A percentile compares a stretch with the other conserved stretches of the same genome.
phyloP scores from a whole-genome alignment of 139 green algal species.

The Asterochloris sp. region DNA sequence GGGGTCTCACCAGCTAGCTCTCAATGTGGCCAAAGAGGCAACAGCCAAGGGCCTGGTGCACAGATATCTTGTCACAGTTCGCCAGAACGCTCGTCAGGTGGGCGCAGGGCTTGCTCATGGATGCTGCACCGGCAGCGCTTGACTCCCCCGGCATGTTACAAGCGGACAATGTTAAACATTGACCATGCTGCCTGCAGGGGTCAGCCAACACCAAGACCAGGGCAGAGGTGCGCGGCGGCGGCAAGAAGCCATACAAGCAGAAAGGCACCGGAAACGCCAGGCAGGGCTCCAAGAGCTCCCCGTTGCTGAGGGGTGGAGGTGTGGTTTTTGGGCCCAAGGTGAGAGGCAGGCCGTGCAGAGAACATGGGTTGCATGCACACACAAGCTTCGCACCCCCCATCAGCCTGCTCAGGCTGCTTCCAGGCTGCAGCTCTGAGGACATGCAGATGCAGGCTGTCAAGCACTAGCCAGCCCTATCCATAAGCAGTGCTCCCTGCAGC shows the following conservation, averaged over 20 bases:
- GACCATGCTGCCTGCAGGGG: constrained; percentile 51
- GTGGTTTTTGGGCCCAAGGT: constrained; percentile 96
- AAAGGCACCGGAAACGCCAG: constrained; percentile 96
- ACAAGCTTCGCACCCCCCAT: neutral
- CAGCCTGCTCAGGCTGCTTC: neutral
- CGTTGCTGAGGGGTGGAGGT: constrained; percentile 67
- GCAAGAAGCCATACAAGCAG: constrained; percentile 96
- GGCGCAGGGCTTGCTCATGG: constrained; percentile 2
- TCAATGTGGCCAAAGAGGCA: constrained; percentile 68
- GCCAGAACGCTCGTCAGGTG: constrained; percentile 77
- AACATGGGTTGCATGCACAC: neutral
- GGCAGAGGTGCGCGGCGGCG: constrained; percentile 90
- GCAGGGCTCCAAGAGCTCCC: constrained; percentile 74
- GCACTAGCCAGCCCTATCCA: too few relatives aligned
- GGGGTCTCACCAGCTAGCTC: constrained; percentile 58
- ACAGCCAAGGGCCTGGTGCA: constrained; percentile 89
- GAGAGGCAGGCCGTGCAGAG: neutral
- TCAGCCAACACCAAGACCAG: constrained; percentile 90
- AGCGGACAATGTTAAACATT: neutral
- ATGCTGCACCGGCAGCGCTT: neutral
- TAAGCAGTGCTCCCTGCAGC: too few relatives aligned
- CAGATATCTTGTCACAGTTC: constrained; percentile 81
- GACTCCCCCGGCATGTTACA: neutral
- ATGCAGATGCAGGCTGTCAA: neutral
- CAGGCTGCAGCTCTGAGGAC: neutral